Conservation (phyloP, 345 rosid genomes). For the Hibiscus syriacus region DNA sequence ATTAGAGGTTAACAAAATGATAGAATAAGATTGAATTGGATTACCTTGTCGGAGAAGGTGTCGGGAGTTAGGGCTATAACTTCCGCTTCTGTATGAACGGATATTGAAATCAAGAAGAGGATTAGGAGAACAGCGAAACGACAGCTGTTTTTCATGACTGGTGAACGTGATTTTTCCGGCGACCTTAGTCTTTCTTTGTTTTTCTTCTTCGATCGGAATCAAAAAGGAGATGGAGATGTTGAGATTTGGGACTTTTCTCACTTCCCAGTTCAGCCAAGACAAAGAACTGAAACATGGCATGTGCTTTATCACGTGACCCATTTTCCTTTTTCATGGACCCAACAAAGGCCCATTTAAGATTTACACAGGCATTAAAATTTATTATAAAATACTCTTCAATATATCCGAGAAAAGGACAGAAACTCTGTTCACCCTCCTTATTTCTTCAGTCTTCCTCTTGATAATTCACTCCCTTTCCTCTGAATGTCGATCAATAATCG, state of each 20-base stretch:
- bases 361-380: no score
- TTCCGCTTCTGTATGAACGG: constrained; percentile 39
- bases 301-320: neutral
- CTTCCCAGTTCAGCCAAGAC: neutral
- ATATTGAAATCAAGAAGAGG: constrained; percentile 18
- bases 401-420: no score
- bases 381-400: no score
- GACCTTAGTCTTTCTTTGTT: neutral
- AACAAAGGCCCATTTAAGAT: no score
- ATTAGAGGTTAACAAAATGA: neutral
- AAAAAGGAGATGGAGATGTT: neutral
- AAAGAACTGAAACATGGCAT: neutral
- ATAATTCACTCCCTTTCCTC: no score
- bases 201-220: neutral
- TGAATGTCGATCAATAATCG: no score
- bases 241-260: neutral
- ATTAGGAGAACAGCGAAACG: constrained; percentile 24
- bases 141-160: constrained; percentile 19
- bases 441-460: no score
- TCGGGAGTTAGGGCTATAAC: constrained; percentile 80
- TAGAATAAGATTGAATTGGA: no score
- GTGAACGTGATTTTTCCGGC: neutral
- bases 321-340: no score
- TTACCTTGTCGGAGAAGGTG: constrained; percentile 93
- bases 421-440: no score